These are phyloP conservation scores for Arthrobotrys iridis DNA, from an alignment of 2,329 filamentous ascomycete species.

Conservation along the genomic window DNA sequence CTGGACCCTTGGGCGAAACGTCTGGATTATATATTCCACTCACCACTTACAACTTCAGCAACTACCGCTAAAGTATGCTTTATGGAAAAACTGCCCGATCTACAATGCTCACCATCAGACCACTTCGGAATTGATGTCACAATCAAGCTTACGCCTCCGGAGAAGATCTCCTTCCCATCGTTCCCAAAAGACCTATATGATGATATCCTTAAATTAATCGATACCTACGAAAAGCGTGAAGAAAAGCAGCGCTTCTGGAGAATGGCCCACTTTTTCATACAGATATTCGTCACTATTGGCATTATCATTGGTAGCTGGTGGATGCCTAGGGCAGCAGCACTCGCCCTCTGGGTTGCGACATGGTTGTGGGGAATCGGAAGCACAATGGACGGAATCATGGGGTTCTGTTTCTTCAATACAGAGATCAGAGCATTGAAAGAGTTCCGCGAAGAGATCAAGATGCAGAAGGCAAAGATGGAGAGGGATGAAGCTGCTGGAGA, in stretches of 20 bases:
- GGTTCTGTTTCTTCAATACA: conserved; percentile 83
- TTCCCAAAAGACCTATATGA: conserved; percentile 57
- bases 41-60: conserved; percentile 63
- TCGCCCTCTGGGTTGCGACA: conserved; percentile 80
- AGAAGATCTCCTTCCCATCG: conserved; percentile 27
- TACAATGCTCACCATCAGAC: conserved; percentile 89
- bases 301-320: conserved; percentile 83
- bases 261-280: conserved; percentile 75
- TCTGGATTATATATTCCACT: conserved; percentile 87
- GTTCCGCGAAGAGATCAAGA: conserved; percentile 91
- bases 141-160: conserved; percentile 65
- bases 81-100: conserved; percentile 72
- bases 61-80: conserved; percentile 78
- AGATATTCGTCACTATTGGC: conserved; percentile 74
- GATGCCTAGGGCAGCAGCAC: conserved; percentile 78
- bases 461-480: conserved; percentile 56
- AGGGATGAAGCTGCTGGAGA: conserved; percentile 41
- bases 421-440: conserved; percentile 86
- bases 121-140: conserved; percentile 92
- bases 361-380: conserved; percentile 81
- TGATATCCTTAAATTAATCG: conserved; percentile 74
- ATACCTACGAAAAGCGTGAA: conserved; percentile 76
- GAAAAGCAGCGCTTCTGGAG: conserved; percentile 76
- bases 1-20: conserved; percentile 81
- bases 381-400: conserved; percentile 83